These are phyloP conservation scores for Neocallimastix lanati DNA, from an alignment of 192 early-diverging fungal species.

Conservation along the genomic window DNA sequence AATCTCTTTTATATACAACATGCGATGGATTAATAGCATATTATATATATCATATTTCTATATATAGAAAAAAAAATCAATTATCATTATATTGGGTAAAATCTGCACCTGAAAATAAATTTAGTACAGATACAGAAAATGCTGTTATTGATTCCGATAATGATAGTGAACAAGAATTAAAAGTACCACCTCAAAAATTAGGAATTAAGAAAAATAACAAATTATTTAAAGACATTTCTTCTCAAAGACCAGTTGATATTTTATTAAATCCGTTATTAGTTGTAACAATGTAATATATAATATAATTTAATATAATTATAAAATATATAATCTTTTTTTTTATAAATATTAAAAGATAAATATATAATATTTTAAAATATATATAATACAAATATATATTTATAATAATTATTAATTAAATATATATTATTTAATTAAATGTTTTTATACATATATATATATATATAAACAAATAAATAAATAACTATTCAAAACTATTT, in stretches of 20 bases:
- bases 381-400: no score
- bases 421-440: no score
- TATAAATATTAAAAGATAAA: no score
- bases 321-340: no score
- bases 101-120: not conserved
- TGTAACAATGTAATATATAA: not conserved
- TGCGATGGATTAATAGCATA: constrained; percentile 1
- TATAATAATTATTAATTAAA: no score
- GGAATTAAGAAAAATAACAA: not conserved
- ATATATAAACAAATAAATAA: not conserved
- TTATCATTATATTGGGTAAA: not conserved
- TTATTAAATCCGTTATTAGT: not conserved
- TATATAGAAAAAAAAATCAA: not conserved
- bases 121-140: not conserved
- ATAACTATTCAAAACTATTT: not conserved
- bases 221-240: not conserved
- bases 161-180: not conserved
- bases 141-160: not conserved
- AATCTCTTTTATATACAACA: not conserved
- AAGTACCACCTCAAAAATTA: not conserved
- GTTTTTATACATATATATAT: not conserved
- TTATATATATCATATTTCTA: not conserved
- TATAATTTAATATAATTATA: no score
- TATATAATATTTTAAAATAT: no score
- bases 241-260: not conserved